Evolutionary conservation across 495 filamentous ascomycete species (phyloP).

Genomic region (Daldinia loculata): DNA sequence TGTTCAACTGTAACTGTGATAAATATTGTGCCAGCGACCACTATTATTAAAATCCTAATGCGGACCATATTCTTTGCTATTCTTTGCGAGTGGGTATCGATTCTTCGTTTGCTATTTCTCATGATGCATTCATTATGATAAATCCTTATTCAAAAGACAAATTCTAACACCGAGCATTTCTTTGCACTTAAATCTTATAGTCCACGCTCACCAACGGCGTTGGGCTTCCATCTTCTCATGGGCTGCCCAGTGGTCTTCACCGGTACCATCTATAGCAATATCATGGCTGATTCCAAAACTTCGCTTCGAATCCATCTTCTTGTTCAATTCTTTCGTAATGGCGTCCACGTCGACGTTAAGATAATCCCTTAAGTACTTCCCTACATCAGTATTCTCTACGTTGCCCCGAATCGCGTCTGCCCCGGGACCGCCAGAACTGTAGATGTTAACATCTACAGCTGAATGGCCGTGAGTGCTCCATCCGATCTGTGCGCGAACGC

Average conservation of each 20-base stretch:
- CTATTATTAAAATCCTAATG: background rate
- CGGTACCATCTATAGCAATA: background rate
- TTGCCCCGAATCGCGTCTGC: constrained; percentile 73
- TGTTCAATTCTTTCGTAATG: constrained; percentile 75
- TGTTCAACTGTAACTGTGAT: constrained; percentile 1
- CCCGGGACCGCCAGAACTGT: constrained; percentile 66
- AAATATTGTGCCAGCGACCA: background rate
- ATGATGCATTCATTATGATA: constrained; percentile 6
- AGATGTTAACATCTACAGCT: constrained; percentile 91
- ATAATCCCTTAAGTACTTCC: constrained; percentile 79
- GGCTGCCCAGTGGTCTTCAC: constrained; percentile 38
- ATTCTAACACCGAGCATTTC: background rate
- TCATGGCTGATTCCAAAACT: constrained; percentile 4
- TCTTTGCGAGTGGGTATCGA: constrained; percentile 21
- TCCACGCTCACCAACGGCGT: background rate
- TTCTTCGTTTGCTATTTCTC: constrained; percentile 10
- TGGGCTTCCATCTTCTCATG: constrained; percentile 37
- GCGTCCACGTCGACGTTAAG: constrained; percentile 79
- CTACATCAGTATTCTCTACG: constrained; percentile 94
- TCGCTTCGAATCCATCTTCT: constrained; percentile 57
- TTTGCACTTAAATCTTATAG: background rate
- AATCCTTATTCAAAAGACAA: constrained; percentile 7
- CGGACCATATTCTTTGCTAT: background rate
- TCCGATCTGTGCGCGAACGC: constrained; percentile 84
- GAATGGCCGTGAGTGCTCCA: constrained; percentile 94